These are phyloP conservation scores for Nissolia schottii DNA, from an alignment of 306 rosid genomes.

Conservation along the genomic window DNA sequence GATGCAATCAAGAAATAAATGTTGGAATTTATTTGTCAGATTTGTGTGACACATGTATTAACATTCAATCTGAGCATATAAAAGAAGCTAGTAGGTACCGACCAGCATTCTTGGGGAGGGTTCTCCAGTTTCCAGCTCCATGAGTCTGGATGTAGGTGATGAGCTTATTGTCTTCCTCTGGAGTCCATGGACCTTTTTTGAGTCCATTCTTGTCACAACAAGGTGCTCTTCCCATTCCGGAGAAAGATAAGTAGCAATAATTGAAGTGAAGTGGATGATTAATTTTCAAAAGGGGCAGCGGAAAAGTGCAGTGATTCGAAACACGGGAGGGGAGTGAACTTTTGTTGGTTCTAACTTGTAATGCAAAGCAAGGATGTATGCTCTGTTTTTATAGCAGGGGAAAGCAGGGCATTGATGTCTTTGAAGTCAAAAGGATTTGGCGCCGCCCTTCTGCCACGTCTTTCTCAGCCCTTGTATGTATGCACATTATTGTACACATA, in stretches of 20 bases:
- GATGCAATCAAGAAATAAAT: neutral
- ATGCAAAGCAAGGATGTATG: conserved; percentile 11
- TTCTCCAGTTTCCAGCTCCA: conserved; percentile 86
- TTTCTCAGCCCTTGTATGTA: conserved; percentile 7
- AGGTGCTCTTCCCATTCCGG: conserved; percentile 88
- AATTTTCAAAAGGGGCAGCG: neutral
- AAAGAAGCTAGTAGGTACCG: conserved; percentile 30
- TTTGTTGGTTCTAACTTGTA: conserved; percentile 27
- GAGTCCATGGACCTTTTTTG: conserved; percentile 95
- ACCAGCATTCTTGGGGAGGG: conserved; percentile 92
- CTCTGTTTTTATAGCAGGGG: conserved; percentile 34
- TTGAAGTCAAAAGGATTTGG: conserved; percentile 85
- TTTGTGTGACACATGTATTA: neutral
- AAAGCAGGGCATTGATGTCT: neutral
- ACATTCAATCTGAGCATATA: too few species aligned
- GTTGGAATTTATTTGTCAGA: too few species aligned
- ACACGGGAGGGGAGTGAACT: conserved; percentile 10
- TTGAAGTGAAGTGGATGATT: neutral
- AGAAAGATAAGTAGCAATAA: neutral
- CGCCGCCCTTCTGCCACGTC: conserved; percentile 71
- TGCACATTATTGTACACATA: neutral
- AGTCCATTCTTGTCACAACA: conserved; percentile 85
- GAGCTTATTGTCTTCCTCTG: conserved; percentile 81
- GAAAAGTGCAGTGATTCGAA: conserved; percentile 22
- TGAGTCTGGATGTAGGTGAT: conserved; percentile 48